Evolutionary conservation across 352 stramenopile species (phyloP), one percentile per base, ranked within the genome.

Genomic region (Globisporangium nagaii): DNA sequence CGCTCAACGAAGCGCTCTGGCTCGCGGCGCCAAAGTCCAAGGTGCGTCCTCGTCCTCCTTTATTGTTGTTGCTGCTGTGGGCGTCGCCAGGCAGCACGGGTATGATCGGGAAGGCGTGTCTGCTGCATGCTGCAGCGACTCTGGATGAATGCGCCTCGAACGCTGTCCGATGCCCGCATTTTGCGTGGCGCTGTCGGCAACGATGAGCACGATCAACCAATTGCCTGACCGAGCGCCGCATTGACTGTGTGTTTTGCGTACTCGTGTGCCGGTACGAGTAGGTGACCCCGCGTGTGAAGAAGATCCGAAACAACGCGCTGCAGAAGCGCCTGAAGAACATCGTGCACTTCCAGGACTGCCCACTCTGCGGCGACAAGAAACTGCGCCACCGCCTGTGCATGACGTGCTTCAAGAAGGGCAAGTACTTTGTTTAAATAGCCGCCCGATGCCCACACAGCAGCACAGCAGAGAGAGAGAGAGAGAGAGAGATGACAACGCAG

Each of bases 381-480:
- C 66, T 95, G 36, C 81, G 84, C 65, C 84, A 95, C 66, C 83
- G 84, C 52, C 58, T 95, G 45, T 95, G 84, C 76, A 95, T 95
- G 82, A 89, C 76, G 71, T 95, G 84, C 73, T 95, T 90, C 73
- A 95, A 95, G 77, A 93, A 95, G 75, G 84, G 84, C 75, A 92
- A 84, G 65, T 95, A 95, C 71, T 95, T 95, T 72, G 79, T 86
- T 60, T 91, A 87, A 65, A 58, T 32, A 20, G 48, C 53, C 15
- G 15, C 28, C 17, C 12, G n/a, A n/a, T n/a, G n/a, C 27, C 27
- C 43, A 10, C 27, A 37, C 30, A 40, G 52, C 54, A 50, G 41
- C 24, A 12, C 10, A 48, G n/a, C n/a, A 34, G 31, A 43, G 8
- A 37, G 37, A 55, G 31, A 35, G 17, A 12, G 32, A 50, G 6